These are phyloP conservation scores for Puccinia hordei DNA, from an alignment of 1,284 basidiomycete genomes.

Conservation along the genomic window DNA sequence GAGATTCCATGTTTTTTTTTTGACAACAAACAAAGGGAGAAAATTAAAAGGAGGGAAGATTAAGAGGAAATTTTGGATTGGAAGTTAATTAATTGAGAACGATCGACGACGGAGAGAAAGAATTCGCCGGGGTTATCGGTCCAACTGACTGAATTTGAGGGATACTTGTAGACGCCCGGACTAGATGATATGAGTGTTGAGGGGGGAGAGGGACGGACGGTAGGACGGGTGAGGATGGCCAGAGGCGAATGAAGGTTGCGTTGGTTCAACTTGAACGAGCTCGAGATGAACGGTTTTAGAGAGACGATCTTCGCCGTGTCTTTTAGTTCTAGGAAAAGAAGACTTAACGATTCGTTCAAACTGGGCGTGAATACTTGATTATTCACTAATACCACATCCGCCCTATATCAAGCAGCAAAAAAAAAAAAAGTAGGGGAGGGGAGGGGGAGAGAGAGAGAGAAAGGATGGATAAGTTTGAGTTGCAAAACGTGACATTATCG, in stretches of 20 bases:
- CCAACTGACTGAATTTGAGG: constrained; percentile 17
- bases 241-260: constrained; percentile 34
- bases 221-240: constrained; percentile 20
- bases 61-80: background rate
- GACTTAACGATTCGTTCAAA: constrained; percentile 64
- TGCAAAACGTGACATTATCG: background rate
- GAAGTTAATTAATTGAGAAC: constrained; percentile 18
- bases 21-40: no score
- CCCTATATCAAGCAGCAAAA: constrained; percentile 58
- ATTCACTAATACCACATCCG: constrained; percentile 66
- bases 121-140: constrained; percentile 41
- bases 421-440: background rate
- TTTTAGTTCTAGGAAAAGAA: constrained; percentile 65
- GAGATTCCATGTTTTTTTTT: constrained; percentile 1
- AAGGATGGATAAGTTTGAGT: background rate
- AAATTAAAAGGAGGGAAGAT: background rate
- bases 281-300: constrained; percentile 64
- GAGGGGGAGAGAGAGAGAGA: background rate
- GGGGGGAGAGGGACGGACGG: background rate
- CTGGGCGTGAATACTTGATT: constrained; percentile 64
- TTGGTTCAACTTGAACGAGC: constrained; percentile 62
- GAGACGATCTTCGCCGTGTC: constrained; percentile 64
- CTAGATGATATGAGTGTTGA: background rate
- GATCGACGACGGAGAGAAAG: constrained; percentile 26
- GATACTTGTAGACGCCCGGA: constrained; percentile 17